These are phyloP conservation scores for Aspergillus panamensis DNA, from an alignment of 495 filamentous ascomycete genomes.

Conservation along the genomic window DNA sequence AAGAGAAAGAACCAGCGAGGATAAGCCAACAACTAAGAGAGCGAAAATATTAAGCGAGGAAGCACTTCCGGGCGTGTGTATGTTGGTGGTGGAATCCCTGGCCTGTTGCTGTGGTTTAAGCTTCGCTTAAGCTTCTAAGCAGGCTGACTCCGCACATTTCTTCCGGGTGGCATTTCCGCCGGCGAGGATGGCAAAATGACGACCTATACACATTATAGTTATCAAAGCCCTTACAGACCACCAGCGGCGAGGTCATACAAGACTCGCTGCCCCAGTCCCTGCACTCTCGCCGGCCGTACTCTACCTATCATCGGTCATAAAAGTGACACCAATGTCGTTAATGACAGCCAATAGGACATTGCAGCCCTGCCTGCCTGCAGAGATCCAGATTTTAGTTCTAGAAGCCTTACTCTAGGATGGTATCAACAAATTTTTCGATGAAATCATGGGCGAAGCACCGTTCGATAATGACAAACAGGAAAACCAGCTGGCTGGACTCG, in stretches of 20 bases:
- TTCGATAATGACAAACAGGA: constrained; percentile 11
- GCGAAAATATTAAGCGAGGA: no score
- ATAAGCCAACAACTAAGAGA: no score
- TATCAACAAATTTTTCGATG: constrained; percentile 6
- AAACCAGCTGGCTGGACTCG: no score
- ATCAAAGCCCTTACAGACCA: background rate
- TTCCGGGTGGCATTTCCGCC: background rate
- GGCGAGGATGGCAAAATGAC: background rate
- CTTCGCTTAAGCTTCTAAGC: no score
- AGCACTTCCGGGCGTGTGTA: no score
- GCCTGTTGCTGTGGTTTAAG: no score
- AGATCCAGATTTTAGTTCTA: constrained; percentile 1
- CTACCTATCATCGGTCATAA: background rate
- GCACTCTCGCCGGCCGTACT: background rate
- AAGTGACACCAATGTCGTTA: constrained; percentile 2
- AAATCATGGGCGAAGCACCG: constrained; percentile 5
- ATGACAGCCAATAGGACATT: constrained; percentile 3
- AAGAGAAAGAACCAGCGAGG: no score
- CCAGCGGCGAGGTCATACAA: background rate
- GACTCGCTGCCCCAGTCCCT: background rate
- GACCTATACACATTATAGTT: no score
- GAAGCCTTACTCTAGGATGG: constrained; percentile 2
- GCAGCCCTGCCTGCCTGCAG: constrained; percentile 3
- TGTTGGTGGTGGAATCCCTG: no score
- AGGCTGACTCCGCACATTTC: no score